Conservation (phyloP, 257 asterid genomes). For the Salvia splendens region DNA sequence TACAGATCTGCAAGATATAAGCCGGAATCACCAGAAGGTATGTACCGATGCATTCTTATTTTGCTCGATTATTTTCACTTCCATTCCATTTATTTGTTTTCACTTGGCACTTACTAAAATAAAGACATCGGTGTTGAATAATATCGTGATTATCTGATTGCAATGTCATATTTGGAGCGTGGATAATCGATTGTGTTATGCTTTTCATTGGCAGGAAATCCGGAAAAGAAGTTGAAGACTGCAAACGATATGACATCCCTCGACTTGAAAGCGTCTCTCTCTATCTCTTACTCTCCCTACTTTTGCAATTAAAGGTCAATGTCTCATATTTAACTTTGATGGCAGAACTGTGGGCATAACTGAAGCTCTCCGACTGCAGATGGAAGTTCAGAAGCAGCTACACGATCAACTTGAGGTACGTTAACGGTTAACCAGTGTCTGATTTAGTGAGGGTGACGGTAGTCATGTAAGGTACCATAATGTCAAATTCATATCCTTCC, state of each 20-base stretch:
- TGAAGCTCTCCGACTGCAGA: slow-evolving; percentile 79
- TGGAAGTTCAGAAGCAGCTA: slow-evolving; percentile 92
- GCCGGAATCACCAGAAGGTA: slow-evolving; percentile 78
- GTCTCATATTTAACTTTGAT: slow-evolving; percentile 21
- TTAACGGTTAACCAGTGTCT: neutral
- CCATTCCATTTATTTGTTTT: neutral
- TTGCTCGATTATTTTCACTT: neutral
- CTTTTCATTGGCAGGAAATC: slow-evolving; percentile 44
- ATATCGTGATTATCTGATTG: too few relatives aligned
- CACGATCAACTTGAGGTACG: slow-evolving; percentile 92
- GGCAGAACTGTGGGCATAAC: slow-evolving; percentile 76
- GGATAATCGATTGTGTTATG: neutral
- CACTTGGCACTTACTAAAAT: neutral
- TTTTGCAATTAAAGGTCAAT: slow-evolving; percentile 19
- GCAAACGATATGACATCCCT: slow-evolving; percentile 51
- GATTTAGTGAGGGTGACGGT: neutral
- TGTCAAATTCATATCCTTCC: slow-evolving; percentile 25
- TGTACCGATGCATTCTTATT: neutral
- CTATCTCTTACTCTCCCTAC: slow-evolving; percentile 28
- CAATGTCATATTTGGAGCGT: too few relatives aligned
- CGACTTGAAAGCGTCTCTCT: slow-evolving; percentile 60
- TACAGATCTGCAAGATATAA: slow-evolving; percentile 78
- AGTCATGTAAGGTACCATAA: neutral
- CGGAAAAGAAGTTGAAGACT: slow-evolving; percentile 49
- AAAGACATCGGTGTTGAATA: too few relatives aligned